These are phyloP conservation scores for Akebia trifoliata DNA, from an alignment of 164 flowering plant species.

Conservation along the genomic window DNA sequence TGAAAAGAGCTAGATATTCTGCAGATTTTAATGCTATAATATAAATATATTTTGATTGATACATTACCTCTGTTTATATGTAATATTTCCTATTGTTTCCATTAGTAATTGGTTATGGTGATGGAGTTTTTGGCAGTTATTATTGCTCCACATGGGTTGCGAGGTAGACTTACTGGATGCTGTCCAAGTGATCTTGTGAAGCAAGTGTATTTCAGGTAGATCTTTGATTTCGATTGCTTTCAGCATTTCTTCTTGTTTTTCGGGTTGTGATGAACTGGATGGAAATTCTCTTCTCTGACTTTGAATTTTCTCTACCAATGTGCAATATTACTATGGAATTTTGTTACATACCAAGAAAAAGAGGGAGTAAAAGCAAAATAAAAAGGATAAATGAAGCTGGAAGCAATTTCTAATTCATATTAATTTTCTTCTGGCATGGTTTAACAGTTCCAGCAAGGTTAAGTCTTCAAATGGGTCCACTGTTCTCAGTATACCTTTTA, in stretches of 20 bases:
- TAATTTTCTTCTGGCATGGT: constrained; percentile 10
- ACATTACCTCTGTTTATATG: neutral
- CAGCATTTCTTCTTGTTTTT: neutral
- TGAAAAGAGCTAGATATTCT: no score
- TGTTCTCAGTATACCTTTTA: constrained; percentile 48
- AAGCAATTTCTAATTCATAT: neutral
- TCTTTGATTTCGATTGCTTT: neutral
- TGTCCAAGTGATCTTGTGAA: constrained; percentile 94
- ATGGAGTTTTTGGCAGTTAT: constrained; percentile 49
- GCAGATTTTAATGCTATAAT: no score
- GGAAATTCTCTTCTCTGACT: neutral
- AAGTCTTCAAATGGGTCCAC: constrained; percentile 45
- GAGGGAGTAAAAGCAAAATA: neutral
- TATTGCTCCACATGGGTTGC: constrained; percentile 94
- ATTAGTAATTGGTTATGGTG: constrained; percentile 4
- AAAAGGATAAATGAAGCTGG: neutral
- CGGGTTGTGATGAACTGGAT: no score
- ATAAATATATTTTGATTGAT: no score
- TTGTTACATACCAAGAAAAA: neutral
- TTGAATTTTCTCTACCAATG: neutral
- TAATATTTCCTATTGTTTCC: neutral
- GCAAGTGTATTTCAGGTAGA: constrained; percentile 70
- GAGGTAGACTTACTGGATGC: constrained; percentile 79
- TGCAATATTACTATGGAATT: neutral
- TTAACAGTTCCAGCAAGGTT: constrained; percentile 50